A percentile compares a stretch with the other conserved stretches of the same genome.
Conservation (phyloP, 805 yeast genomes). For the Zygoascus biomembranicola region DNA sequence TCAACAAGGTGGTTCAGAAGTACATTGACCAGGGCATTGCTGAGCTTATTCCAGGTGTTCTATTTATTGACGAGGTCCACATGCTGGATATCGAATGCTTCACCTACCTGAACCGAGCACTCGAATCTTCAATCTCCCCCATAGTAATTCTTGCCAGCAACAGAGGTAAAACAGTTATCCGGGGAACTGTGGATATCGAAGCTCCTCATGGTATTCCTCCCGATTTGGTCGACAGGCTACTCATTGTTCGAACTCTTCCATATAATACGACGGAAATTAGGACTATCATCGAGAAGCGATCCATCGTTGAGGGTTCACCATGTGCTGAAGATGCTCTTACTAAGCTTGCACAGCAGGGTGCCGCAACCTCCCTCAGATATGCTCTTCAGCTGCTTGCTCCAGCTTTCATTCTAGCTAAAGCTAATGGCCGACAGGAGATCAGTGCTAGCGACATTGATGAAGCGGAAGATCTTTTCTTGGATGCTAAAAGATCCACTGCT, state of each 20-base stretch:
- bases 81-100: slow-evolving; percentile 97
- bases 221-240: slow-evolving; percentile 82
- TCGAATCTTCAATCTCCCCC: slow-evolving; percentile 88
- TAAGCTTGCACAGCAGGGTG: slow-evolving; percentile 64
- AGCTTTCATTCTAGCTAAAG: slow-evolving; percentile 71
- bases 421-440: slow-evolving; percentile 64
- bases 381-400: slow-evolving; percentile 89
- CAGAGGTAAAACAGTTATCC: slow-evolving; percentile 83
- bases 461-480: slow-evolving; percentile 74
- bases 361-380: slow-evolving; percentile 76
- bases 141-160: slow-evolving; percentile 93
- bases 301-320: slow-evolving; percentile 66
- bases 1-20: slow-evolving; percentile 89
- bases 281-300: slow-evolving; percentile 73
- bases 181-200: slow-evolving; percentile 76
- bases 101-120: slow-evolving; percentile 87
- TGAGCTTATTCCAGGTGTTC: slow-evolving; percentile 93
- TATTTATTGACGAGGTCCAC: slow-evolving; percentile 96
- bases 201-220: slow-evolving; percentile 98
- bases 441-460: slow-evolving; percentile 69
- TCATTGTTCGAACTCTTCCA: slow-evolving; percentile 89
- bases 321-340: slow-evolving; percentile 64
- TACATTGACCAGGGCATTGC: slow-evolving; percentile 98
- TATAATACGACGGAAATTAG: slow-evolving; percentile 76
- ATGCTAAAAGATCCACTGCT: slow-evolving; percentile 71